phyloP scores from a whole-genome alignment of 331 rosid genomes.

The Quercus tomentella region DNA sequence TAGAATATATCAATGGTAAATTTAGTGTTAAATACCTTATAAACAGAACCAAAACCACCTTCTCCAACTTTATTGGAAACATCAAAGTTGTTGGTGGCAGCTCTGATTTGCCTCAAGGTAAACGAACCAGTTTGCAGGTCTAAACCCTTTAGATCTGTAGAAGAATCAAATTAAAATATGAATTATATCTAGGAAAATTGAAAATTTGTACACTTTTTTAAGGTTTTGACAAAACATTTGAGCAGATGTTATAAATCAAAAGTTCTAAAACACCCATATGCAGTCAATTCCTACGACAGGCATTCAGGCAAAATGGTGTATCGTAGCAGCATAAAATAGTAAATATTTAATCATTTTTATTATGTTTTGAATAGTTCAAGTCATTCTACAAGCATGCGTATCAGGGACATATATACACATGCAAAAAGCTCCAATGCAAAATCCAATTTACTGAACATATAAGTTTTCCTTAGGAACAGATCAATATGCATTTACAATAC shows the following conservation, averaged over 20 bases:
- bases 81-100: constrained; percentile 70
- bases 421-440: too few relatives aligned
- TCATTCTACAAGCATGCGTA: too few relatives aligned
- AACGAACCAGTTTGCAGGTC: constrained; percentile 44
- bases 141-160: constrained; percentile 42
- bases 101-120: constrained; percentile 55
- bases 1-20: not conserved
- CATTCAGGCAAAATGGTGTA: not conserved
- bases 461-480: too few relatives aligned
- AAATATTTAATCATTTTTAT: too few relatives aligned
- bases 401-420: too few relatives aligned
- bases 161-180: not conserved
- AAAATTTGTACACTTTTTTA: not conserved
- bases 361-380: too few relatives aligned
- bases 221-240: too few relatives aligned
- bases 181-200: not conserved
- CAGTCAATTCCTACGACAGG: not conserved
- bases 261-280: not conserved
- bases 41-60: constrained; percentile 91
- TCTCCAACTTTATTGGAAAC: constrained; percentile 56
- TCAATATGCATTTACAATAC: not conserved
- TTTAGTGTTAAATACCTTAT: constrained; percentile 44
- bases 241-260: too few relatives aligned
- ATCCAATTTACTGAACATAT: too few relatives aligned
- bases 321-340: not conserved